Evolutionary conservation across 2,329 filamentous ascomycete genomes (phyloP), one percentile per base, ranked within the genome.

Genomic region (Colletotrichum melonis): DNA sequence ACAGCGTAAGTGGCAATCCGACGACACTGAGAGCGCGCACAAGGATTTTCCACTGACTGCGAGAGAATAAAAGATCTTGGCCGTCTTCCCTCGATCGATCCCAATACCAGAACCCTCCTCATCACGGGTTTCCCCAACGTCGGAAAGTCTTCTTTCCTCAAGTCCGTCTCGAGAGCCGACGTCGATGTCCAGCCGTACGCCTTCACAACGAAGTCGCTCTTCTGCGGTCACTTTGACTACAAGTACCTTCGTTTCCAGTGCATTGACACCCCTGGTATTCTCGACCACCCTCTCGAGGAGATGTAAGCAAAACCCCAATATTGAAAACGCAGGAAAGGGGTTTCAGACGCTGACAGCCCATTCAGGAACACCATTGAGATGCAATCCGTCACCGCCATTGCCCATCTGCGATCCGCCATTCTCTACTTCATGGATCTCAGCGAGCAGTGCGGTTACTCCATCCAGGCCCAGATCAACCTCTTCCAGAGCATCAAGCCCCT

Each of bases 111-210:
- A 78, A 99, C 97, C 1, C 91, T 99, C 57, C 89, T 99, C 76
- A 98, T 99, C 78, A 98, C 96, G 84, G 97, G 97, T 67, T 98
- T 98, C 83, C 97, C 97, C 78, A 99, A 99, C 80, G 95, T 97
- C 75, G 95, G 97, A 84, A 99, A 99, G 88, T 97, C 94, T 69
- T 97, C 94, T 78, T 99, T 99, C 88, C 85, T 99, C 81, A 93
- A 93, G 93, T 74, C 67, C 46, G 72, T 73, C 24, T 74, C 72
- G 54, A 73, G 72, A 55, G 69, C 72, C 42, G 72, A 68, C 24
- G 67, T 71, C 24, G 68, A 74, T 26, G 72, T 72, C 96, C 97
- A 98, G 86, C 96, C 97, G 24, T 99, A 98, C 82, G 97, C 97
- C 67, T 99, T 99, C 88, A 98, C 97, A 46, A 99, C 97, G 67